These are phyloP conservation scores for Circinella minor DNA, from an alignment of 371 early-diverging fungal species.

Conservation along the genomic window DNA sequence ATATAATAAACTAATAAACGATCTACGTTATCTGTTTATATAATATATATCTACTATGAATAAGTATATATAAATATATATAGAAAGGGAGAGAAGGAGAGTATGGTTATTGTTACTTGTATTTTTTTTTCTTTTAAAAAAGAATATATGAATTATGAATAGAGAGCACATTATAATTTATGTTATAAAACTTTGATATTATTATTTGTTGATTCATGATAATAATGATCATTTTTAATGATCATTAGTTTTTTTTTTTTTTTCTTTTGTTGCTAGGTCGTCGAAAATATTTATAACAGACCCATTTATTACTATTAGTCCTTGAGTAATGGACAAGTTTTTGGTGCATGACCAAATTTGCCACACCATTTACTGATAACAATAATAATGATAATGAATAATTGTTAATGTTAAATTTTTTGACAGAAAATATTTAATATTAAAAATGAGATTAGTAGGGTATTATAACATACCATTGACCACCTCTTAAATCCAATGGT, in stretches of 20 bases:
- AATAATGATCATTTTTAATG: too few species aligned
- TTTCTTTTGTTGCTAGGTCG: too few species aligned
- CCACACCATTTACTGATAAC: conserved; percentile 19
- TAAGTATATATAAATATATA: too few species aligned
- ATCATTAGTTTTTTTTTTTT: too few species aligned
- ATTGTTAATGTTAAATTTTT: too few species aligned
- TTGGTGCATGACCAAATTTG: conserved; percentile 18
- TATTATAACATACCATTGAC: conserved; percentile 16
- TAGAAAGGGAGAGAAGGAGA: not conserved
- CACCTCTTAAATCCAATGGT: conserved; percentile 18
- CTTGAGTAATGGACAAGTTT: conserved; percentile 15
- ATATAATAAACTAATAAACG: not conserved
- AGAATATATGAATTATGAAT: not conserved
- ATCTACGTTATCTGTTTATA: conserved; percentile 2
- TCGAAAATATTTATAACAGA: too few species aligned
- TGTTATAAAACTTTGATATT: too few species aligned
- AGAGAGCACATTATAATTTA: too few species aligned
- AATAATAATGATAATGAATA: not conserved
- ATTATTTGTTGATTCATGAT: too few species aligned
- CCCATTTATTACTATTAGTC: not conserved
- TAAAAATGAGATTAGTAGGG: not conserved
- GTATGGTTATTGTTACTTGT: not conserved
- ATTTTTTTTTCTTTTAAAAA: not conserved
- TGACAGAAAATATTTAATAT: too few species aligned
- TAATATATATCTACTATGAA: too few species aligned